Conservation (phyloP, 495 filamentous ascomycete genomes). For the Platismatia glauca region DNA sequence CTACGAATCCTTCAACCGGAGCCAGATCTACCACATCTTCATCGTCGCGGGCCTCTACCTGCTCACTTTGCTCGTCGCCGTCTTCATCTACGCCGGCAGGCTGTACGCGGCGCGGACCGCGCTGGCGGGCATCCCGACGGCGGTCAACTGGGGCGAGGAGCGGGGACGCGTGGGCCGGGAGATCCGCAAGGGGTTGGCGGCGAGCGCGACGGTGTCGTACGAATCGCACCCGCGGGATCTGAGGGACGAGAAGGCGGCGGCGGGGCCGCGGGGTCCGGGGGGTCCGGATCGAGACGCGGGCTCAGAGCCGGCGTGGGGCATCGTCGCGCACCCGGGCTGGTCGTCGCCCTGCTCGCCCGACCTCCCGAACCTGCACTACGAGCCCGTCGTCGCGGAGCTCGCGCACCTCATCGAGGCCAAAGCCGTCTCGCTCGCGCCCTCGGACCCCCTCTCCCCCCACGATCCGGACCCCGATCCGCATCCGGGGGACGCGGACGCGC, state of each 20-base stretch:
- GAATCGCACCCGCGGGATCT: slow-evolving; percentile 59
- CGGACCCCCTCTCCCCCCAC: slow-evolving; percentile 37
- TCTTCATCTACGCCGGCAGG: slow-evolving; percentile 74
- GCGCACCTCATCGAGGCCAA: slow-evolving; percentile 90
- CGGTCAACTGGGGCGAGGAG: slow-evolving; percentile 57
- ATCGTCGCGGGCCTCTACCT: slow-evolving; percentile 72
- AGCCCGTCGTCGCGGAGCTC: slow-evolving; percentile 72
- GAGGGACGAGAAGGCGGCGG: slow-evolving; percentile 25
- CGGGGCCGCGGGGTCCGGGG: not conserved
- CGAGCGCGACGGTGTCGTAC: slow-evolving; percentile 76
- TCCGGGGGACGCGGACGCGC: slow-evolving; percentile 18
- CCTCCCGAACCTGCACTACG: slow-evolving; percentile 70
- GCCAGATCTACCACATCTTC: slow-evolving; percentile 71
- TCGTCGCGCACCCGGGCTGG: slow-evolving; percentile 83
- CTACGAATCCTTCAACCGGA: slow-evolving; percentile 58
- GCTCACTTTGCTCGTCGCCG: slow-evolving; percentile 58
- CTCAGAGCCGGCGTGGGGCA: slow-evolving; percentile 54
- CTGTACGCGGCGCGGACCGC: slow-evolving; percentile 79
- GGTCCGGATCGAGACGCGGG: slow-evolving; percentile 7
- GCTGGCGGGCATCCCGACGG: slow-evolving; percentile 72
- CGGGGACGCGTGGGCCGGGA: slow-evolving; percentile 69
- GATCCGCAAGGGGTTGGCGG: slow-evolving; percentile 58
- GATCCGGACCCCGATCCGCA: slow-evolving; percentile 32
- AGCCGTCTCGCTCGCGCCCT: slow-evolving; percentile 71
- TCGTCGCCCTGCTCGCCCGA: slow-evolving; percentile 65